These are phyloP conservation scores for Yamadazyma triangularis DNA, from an alignment of 1,139 yeast species.

Conservation along the genomic window DNA sequence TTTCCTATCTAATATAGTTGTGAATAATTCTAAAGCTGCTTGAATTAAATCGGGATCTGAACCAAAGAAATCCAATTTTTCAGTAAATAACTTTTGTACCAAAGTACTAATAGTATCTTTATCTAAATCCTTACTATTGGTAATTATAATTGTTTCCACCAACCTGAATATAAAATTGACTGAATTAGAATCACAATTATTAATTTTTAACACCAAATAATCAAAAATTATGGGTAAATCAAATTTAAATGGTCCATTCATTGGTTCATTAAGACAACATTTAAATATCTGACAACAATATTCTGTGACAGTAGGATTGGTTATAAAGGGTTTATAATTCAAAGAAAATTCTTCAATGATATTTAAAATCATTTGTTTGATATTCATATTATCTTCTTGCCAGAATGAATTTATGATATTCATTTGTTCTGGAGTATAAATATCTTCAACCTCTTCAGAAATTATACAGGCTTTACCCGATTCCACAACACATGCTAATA, in stretches of 20 bases:
- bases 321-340: conserved; percentile 25
- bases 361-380: conserved; percentile 36
- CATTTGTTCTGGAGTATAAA: conserved; percentile 25
- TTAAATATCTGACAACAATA: conserved; percentile 55
- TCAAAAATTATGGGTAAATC: conserved; percentile 36
- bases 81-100: conserved; percentile 25
- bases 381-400: conserved; percentile 36
- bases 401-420: conserved; percentile 27
- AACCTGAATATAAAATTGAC: conserved; percentile 39
- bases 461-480: conserved; percentile 63
- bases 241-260: conserved; percentile 59
- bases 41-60: conserved; percentile 54
- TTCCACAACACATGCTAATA: conserved; percentile 59
- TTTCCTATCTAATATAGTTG: conserved; percentile 42
- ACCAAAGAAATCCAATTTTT: conserved; percentile 31
- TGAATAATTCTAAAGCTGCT: conserved; percentile 36
- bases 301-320: conserved; percentile 46
- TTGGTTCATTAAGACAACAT: conserved; percentile 48
- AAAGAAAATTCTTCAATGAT: conserved; percentile 43
- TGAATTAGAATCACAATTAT: conserved; percentile 23
- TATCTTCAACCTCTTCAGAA: conserved; percentile 52
- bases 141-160: conserved; percentile 36
- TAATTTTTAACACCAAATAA: conserved; percentile 40
- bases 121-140: conserved; percentile 24
- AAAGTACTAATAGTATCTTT: conserved; percentile 24